Conservation (phyloP, 441 rosid genomes). For the Adansonia grandidieri region DNA sequence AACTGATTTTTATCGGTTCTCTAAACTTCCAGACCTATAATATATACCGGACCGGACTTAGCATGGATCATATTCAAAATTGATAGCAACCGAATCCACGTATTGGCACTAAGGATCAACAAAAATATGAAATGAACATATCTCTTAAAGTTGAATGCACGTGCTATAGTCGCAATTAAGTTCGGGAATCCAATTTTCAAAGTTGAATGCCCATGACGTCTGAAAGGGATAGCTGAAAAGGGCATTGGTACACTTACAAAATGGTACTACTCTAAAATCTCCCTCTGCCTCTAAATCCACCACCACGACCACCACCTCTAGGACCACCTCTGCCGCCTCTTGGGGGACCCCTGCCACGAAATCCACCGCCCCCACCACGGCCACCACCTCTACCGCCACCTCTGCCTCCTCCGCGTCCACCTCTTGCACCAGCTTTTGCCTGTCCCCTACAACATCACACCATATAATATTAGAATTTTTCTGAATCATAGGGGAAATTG, state of each 20-base stretch:
- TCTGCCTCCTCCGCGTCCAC: constrained; percentile 66
- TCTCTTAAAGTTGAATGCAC: neutral
- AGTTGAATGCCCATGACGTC: neutral
- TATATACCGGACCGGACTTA: no score
- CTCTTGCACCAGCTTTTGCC: constrained; percentile 42
- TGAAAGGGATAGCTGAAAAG: constrained; percentile 25
- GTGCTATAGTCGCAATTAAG: constrained; percentile 11
- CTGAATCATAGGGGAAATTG: neutral
- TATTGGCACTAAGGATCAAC: neutral
- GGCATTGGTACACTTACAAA: constrained; percentile 32
- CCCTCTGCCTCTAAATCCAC: no score
- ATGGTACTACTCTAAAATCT: constrained; percentile 42
- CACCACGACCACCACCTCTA: constrained; percentile 25
- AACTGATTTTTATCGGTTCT: no score
- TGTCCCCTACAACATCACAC: constrained; percentile 50
- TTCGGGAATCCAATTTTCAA: constrained; percentile 23
- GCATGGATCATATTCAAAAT: neutral
- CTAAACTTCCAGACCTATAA: no score
- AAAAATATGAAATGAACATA: neutral
- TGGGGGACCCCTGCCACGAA: constrained; percentile 73
- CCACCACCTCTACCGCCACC: constrained; percentile 57
- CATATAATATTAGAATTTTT: constrained; percentile 16
- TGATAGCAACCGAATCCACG: neutral
- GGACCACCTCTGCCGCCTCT: constrained; percentile 67
- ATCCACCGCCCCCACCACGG: constrained; percentile 50